Evolutionary conservation across 2,329 filamentous ascomycete species (phyloP).

Genomic region (Alternaria sp.): DNA sequence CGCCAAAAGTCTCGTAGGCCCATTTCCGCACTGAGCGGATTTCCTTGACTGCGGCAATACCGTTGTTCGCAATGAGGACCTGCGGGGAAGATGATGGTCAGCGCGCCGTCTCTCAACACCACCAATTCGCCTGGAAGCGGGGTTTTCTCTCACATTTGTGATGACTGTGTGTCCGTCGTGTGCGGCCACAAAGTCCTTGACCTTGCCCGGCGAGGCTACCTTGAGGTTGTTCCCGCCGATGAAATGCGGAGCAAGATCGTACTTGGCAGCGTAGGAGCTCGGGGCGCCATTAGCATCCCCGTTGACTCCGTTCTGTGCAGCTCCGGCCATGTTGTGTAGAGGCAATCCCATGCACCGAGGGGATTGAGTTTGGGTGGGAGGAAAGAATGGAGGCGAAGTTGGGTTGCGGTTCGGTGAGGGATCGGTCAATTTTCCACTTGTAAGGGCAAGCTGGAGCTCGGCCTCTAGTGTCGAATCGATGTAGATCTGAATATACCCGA

Average conservation of each 20-base stretch:
- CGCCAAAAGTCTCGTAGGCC: slow-evolving; percentile 99
- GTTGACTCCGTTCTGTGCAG: slow-evolving; percentile 47
- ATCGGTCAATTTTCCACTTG: slow-evolving; percentile 37
- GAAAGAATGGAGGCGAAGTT: slow-evolving; percentile 17
- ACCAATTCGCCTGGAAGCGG: neutral
- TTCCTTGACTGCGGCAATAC: slow-evolving; percentile 99
- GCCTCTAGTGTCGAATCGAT: slow-evolving; percentile 27
- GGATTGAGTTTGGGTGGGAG: slow-evolving; percentile 22
- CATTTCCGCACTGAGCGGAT: slow-evolving; percentile 99
- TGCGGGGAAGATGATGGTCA: slow-evolving; percentile 53
- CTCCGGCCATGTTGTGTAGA: slow-evolving; percentile 47
- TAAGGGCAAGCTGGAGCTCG: slow-evolving; percentile 33
- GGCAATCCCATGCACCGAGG: slow-evolving; percentile 39
- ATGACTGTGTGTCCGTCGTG: slow-evolving; percentile 98
- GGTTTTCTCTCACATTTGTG: slow-evolving; percentile 77
- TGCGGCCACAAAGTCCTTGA: slow-evolving; percentile 94
- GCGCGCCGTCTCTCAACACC: slow-evolving; percentile 12
- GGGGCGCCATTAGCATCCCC: slow-evolving; percentile 62
- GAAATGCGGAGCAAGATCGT: slow-evolving; percentile 89
- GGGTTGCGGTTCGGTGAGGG: slow-evolving; percentile 23
- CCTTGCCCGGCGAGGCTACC: slow-evolving; percentile 81
- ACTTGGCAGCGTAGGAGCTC: slow-evolving; percentile 79
- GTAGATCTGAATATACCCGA: slow-evolving; percentile 23
- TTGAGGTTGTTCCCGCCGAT: slow-evolving; percentile 92
- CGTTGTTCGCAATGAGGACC: slow-evolving; percentile 99